Percentiles rank a stretch among this genome's conserved stretches.
Conservation (phyloP, 768 basidiomycete genomes). For the Hortiboletus campestris region DNA sequence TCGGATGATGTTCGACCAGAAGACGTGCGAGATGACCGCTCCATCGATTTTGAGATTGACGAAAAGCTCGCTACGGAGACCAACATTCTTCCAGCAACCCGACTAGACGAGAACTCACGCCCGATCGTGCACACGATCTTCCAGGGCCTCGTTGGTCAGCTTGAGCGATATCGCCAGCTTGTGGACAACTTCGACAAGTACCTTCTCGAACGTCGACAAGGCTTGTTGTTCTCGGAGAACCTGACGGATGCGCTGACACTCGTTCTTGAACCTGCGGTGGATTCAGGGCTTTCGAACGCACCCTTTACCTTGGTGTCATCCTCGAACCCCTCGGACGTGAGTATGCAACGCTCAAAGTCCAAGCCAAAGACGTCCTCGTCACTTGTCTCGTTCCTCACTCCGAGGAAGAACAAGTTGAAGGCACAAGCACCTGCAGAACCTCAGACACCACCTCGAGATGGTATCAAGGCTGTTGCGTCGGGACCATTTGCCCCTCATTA, state of each 20-base stretch:
- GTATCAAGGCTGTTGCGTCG: constrained; percentile 47
- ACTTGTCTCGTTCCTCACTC: constrained; percentile 76
- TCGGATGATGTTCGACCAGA: constrained; percentile 21
- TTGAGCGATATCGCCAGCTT: constrained; percentile 73
- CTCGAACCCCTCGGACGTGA: constrained; percentile 29
- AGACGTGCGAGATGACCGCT: constrained; percentile 74
- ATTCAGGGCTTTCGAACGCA: constrained; percentile 29
- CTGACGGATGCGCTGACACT: constrained; percentile 84
- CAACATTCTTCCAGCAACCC: constrained; percentile 59
- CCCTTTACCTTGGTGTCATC: constrained; percentile 28
- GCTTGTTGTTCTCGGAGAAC: constrained; percentile 89
- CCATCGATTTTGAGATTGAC: constrained; percentile 73
- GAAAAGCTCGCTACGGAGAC: constrained; percentile 59
- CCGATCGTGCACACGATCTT: constrained; percentile 83
- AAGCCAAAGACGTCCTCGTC: constrained; percentile 57
- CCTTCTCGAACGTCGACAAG: constrained; percentile 82
- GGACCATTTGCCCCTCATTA: constrained; percentile 89
- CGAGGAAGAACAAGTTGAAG: constrained; percentile 60
- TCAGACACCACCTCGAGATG: constrained; percentile 44
- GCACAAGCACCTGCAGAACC: constrained; percentile 37
- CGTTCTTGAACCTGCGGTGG: constrained; percentile 59
- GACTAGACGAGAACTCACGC: constrained; percentile 66
- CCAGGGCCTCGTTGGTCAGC: constrained; percentile 73
- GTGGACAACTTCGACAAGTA: constrained; percentile 83
- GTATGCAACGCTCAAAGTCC: constrained; percentile 42